Evolutionary conservation across 1,284 basidiomycete species (phyloP), one percentile per base, ranked within the genome.

Genomic region (Anthracocystis panici-leucophaei): DNA sequence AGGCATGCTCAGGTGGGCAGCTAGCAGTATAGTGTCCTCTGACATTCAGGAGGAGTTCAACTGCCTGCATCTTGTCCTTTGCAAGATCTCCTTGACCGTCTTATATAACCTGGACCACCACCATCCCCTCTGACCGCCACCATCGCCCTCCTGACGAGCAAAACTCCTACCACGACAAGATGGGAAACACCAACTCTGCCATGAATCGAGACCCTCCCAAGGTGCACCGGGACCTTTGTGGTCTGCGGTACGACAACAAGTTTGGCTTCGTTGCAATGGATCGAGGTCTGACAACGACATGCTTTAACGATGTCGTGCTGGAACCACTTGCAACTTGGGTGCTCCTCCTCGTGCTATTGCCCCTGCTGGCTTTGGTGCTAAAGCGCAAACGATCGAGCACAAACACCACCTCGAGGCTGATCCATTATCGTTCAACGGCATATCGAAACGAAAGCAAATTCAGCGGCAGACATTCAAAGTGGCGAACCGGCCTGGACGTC

Each of bases 231-330:
- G 25, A 25, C 31, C 57, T 70, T 5, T 70, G 67, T 29, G 67
- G 67, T 6, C 25, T 64, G 49, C 57, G 67, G 18, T 70, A 64
- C 54, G 67, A 70, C 57, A 70, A 70, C 54, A 23, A 25, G 2
- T 70, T 60, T 40, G 51, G 33, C n/a, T 77, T 79, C 42, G 59
- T 63, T 9, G 77, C 74, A 14, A 38, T 49, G 52, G 25, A 49
- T 14, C 38, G 45, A 20, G 58, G 64, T 41, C 49, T 75, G 20
- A 70, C 71, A 3, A 61, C 60, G 20, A 78, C 70, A 11, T 80
- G 78, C 76, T 78, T 80, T 58, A 68, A 75, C 57, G 78, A 80
- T 42, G 74, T 74, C 3, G 62, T 80, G 16, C 65, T 80, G 25
- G 76, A 70, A 21, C 78, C 78, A 2, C 54, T 80, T 23, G 76